Base-by-base conservation (phyloP, 805 yeast species). In the Hagleromyces aurorensis region DNA sequence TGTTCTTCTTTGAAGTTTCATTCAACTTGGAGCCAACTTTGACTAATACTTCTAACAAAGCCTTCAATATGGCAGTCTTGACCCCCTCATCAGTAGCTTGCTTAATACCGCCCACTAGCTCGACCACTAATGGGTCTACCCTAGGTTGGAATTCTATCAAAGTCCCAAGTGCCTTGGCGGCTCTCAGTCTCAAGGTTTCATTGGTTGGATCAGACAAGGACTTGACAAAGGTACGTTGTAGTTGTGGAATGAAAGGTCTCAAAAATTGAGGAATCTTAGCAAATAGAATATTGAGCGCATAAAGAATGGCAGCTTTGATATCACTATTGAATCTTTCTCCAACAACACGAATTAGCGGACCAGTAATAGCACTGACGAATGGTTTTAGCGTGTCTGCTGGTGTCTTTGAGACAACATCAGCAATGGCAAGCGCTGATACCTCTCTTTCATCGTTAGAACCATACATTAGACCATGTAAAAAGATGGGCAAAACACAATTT, bases 291-390 rank as follows among this genome's bases (percentile, higher is more conserved):
- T 80, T 81, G 55, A 93, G 69, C 1, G 97, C 94, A 39, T 70
- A 68, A 49, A 91, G 67, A 44, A 93, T 89, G n/a, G 95, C 94
- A 20, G 94, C 78, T 66, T 91, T 91, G 45, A 91, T 84, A 44
- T 86, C 95, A 38, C 94, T 70, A 11, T 78, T 72, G 43, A 84
- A 89, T 57, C 95, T 76, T 59, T 91, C 99, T 50, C 99, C 98
- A 51, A 89, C 83, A 33, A 89, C 94, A 68, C 99, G 85, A 60
- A 91, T 91, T 51, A 91, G 69, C 21, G 98, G 98, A 61, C 99
- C 99, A 16, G 96, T 87, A 40, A 93, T 84, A 16, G 76, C 75
- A 6, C 97, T 89, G 13, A 93, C 95, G 59, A 78, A 83, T 19
- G 95, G 83, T 56, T 77, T 82, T 58, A 91, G 71, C 36, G 70